Percentiles rank a stretch among this genome's conserved stretches.
These are phyloP conservation scores for Hygrophoropsis aurantiaca DNA, from an alignment of 768 basidiomycete genomes.

Conservation along the genomic window DNA sequence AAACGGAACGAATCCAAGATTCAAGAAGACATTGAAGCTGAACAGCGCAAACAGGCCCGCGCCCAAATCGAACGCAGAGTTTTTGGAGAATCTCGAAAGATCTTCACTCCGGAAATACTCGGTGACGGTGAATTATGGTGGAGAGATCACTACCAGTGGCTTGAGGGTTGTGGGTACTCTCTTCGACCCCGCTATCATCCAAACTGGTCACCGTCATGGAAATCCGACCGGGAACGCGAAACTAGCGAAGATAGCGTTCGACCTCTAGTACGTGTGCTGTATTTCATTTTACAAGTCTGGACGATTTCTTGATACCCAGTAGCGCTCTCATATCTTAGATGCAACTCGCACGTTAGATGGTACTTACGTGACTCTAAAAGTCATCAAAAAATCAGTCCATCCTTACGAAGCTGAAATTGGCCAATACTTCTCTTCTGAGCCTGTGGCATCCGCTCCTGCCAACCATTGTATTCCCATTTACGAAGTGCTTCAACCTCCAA, in stretches of 20 bases:
- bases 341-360: conserved; percentile 11
- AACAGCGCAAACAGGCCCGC: too few relatives aligned
- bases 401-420: conserved; percentile 25
- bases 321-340: conserved; percentile 6
- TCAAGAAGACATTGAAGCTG: too few relatives aligned
- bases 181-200: conserved; percentile 33
- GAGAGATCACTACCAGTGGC: conserved; percentile 28
- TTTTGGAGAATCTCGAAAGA: too few relatives aligned
- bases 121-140: conserved; percentile 11
- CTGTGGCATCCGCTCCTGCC: conserved; percentile 16
- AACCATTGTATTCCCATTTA: conserved; percentile 33
- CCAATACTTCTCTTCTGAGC: conserved; percentile 18
- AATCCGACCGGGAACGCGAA: not conserved
- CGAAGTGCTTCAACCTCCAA: conserved; percentile 19
- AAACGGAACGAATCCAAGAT: too few relatives aligned
- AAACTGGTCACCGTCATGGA: conserved; percentile 36
- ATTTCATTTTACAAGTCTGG: too few relatives aligned
- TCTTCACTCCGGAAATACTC: conserved; percentile 3
- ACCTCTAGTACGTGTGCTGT: not conserved
- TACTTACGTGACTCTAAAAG: conserved; percentile 2
- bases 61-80: too few relatives aligned
- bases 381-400: conserved; percentile 6
- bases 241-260: conserved; percentile 8
- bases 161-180: conserved; percentile 29
- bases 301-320: not conserved